Evolutionary conservation across 345 rosid species (phyloP).

Genomic region (Lepidium aucheri): DNA sequence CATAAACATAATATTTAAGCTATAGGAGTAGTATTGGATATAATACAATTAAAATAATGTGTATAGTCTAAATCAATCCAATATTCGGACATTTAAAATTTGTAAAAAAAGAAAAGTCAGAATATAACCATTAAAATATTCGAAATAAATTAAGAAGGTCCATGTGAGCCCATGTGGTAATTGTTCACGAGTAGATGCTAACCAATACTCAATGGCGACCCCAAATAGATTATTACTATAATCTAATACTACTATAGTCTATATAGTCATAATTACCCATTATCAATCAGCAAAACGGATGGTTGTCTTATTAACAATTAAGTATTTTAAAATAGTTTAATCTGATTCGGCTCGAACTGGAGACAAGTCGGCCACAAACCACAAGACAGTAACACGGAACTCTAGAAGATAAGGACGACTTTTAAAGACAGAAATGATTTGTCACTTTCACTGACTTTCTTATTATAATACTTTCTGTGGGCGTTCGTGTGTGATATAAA

Average conservation of each 20-base stretch:
- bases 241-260: not conserved
- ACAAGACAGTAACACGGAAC: not conserved
- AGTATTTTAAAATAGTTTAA: not conserved
- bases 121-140: not conserved
- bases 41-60: not conserved
- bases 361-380: not conserved
- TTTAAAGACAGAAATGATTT: not conserved
- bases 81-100: not conserved
- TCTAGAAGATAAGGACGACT: not conserved
- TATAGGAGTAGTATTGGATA: not conserved
- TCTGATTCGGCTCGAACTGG: not conserved
- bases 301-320: not conserved
- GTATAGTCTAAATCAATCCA: not conserved
- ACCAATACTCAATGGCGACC: constrained; percentile 2
- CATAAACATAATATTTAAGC: not conserved
- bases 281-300: not conserved
- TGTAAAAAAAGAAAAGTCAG: not conserved
- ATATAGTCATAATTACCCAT: not conserved
- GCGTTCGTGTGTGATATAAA: too few relatives aligned
- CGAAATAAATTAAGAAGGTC: not conserved
- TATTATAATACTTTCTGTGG: not conserved
- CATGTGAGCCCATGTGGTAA: constrained; percentile 21
- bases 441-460: not conserved
- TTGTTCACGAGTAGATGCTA: constrained; percentile 12
- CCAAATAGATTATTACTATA: not conserved